Percentiles rank a stretch among this genome's conserved stretches.
Evolutionary conservation across 768 basidiomycete species (phyloP).

Genomic region (Trametes villosa): DNA sequence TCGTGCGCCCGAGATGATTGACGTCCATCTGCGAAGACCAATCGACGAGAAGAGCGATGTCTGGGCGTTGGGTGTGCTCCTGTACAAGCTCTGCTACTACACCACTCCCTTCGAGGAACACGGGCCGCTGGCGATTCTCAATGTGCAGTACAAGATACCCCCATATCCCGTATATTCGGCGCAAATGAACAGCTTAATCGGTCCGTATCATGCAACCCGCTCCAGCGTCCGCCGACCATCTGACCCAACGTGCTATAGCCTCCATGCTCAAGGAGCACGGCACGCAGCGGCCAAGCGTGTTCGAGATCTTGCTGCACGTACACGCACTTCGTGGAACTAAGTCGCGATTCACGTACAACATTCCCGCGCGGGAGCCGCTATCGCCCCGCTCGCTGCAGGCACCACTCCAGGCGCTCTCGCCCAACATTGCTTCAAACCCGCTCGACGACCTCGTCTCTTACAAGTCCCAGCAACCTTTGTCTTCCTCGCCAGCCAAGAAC

Average conservation of each 20-base stretch:
- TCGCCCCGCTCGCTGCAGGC: constrained; percentile 43
- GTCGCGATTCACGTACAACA: constrained; percentile 73
- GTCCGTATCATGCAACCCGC: constrained; percentile 45
- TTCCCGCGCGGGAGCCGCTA: constrained; percentile 53
- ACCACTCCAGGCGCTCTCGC: constrained; percentile 30
- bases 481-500: constrained; percentile 40
- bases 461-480: constrained; percentile 33
- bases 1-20: constrained; percentile 98
- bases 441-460: constrained; percentile 47
- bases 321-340: constrained; percentile 88
- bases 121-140: constrained; percentile 93
- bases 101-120: constrained; percentile 99
- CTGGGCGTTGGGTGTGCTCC: constrained; percentile 95
- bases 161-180: constrained; percentile 86
- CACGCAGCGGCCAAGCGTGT: constrained; percentile 81
- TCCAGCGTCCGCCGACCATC: not conserved
- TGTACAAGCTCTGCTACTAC: constrained; percentile 99
- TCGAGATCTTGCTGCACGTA: constrained; percentile 81
- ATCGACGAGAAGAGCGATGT: constrained; percentile 96
- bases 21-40: constrained; percentile 79
- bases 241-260: constrained; percentile 45
- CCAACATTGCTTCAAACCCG: constrained; percentile 29
- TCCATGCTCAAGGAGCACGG: constrained; percentile 96
- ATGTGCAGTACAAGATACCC: constrained; percentile 93
- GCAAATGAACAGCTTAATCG: constrained; percentile 82